Base-by-base conservation (phyloP, 2,329 filamentous ascomycete species). In the Cercospora janseana region DNA sequence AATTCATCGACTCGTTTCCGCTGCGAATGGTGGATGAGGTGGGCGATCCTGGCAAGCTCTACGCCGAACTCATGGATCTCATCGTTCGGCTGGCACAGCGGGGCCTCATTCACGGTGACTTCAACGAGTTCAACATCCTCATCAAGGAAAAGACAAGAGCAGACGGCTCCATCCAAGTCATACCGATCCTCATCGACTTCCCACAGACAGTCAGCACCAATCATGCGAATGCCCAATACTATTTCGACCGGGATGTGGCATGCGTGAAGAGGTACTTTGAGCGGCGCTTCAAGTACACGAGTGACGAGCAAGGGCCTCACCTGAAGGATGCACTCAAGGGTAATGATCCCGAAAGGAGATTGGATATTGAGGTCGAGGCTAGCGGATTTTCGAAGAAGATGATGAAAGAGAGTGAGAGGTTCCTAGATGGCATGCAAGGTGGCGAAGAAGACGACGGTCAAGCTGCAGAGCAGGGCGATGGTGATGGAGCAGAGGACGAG, bases 71-170 rank as follows among this genome's bases (percentile, higher is more conserved):
- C 26, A 94, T 98, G 64, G 79, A 82, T 32, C 80, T 96, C 61
- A 89, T 98, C 49, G 75, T 98, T 34, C 81, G 84, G 21, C 77
- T 98, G 31, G 92, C 93, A 4, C 82, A 82, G 55, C 83, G 91
- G 60, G 93, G 93, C 5, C 75, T 98, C 40, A 98, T 98, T 55
- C 93, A 98, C 67, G 93, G 93, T 55, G 93, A 98, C 68, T 98
- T 94, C 75, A 98, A 98, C 74, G 94, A 98, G 70, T 98, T 98
- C 78, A 98, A 98, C 69, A 92, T 98, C 57, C 75, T 98, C 26
- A 84, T 98, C 67, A 89, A 93, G 66, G 92, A 97, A 68, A 66
- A 57, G 44, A 46, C 46, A 27, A 32, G 40, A 7, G 56, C 46
- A 15, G 57, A 54, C 18, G 60, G 60, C 18, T 28, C 43, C 4